phyloP scores from a whole-genome alignment of 371 early-diverging fungal species.

The Apophysomyces trapeziformis region DNA sequence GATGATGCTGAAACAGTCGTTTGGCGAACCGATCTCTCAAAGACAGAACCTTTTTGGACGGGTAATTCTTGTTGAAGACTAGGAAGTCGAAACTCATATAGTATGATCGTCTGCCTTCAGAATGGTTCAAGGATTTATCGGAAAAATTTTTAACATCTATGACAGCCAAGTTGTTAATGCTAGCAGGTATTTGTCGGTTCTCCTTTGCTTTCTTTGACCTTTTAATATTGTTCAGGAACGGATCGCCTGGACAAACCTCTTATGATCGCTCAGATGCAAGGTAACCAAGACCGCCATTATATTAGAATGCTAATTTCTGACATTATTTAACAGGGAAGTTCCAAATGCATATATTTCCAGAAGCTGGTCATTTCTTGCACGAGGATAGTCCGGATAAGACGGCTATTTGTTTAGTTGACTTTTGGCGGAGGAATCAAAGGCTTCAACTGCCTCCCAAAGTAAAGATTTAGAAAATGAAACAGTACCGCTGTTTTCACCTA shows the following conservation, averaged over 20 bases:
- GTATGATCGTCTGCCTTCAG: slow-evolving; percentile 27
- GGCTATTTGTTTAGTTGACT: slow-evolving; percentile 71
- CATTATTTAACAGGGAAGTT: slow-evolving; percentile 65
- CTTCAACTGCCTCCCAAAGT: slow-evolving; percentile 68
- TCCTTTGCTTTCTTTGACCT: not conserved
- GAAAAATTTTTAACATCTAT: slow-evolving; percentile 73
- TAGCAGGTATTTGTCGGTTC: slow-evolving; percentile 64
- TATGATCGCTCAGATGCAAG: slow-evolving; percentile 97
- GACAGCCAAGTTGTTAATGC: slow-evolving; percentile 79
- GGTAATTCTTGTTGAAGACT: slow-evolving; percentile 36
- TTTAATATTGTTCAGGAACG: slow-evolving; percentile 51
- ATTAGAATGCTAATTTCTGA: not conserved
- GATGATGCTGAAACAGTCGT: slow-evolving; percentile 38
- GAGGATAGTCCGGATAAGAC: slow-evolving; percentile 86
- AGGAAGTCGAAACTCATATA: not conserved
- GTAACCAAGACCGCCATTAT: slow-evolving; percentile 38
- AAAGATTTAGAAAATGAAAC: slow-evolving; percentile 9
- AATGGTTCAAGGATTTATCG: slow-evolving; percentile 88
- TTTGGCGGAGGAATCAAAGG: slow-evolving; percentile 81
- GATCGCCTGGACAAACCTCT: slow-evolving; percentile 91
- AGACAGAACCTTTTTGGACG: slow-evolving; percentile 79
- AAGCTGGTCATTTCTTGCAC: slow-evolving; percentile 88
- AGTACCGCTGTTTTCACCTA: no score
- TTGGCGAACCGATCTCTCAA: slow-evolving; percentile 76
- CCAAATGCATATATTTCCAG: slow-evolving; percentile 83